These are phyloP conservation scores for Colletotrichum chlorophyti DNA, from an alignment of 2,329 filamentous ascomycete species.

Conservation along the genomic window DNA sequence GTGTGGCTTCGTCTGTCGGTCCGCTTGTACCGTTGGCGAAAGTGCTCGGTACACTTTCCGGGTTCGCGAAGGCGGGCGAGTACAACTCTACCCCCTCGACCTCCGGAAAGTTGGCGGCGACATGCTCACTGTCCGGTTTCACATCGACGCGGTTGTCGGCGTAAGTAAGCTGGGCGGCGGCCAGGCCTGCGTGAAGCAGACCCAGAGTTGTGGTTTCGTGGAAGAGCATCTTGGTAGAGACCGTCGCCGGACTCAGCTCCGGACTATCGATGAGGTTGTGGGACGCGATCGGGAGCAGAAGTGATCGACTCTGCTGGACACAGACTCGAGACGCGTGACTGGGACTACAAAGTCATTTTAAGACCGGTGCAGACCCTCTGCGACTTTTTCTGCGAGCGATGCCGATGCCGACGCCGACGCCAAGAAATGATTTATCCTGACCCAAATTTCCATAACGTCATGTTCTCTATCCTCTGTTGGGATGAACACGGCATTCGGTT, in stretches of 20 bases:
- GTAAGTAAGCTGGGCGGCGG: conserved; percentile 32
- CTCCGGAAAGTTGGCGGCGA: conserved; percentile 29
- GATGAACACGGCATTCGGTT: neutral
- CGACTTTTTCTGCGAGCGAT: neutral
- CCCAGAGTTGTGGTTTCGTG: conserved; percentile 4
- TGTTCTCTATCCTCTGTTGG: neutral
- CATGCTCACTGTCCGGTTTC: conserved; percentile 31
- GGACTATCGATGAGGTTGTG: neutral
- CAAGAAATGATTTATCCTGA: conserved; percentile 3
- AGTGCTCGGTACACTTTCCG: conserved; percentile 31
- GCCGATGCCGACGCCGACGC: no score
- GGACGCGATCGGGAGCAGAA: neutral
- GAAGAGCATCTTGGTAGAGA: conserved; percentile 1
- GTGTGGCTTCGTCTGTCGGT: conserved; percentile 33
- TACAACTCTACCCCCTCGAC: conserved; percentile 30
- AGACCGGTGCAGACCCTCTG: neutral
- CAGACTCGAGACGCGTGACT: no score
- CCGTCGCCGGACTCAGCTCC: neutral
- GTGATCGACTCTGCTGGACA: no score
- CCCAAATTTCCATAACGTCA: conserved; percentile 1
- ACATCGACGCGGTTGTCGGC: conserved; percentile 35
- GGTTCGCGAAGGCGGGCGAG: conserved; percentile 35
- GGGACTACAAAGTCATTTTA: neutral
- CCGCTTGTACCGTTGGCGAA: conserved; percentile 38
- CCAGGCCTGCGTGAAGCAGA: conserved; percentile 31